These are phyloP conservation scores for Quercus gilva DNA, from an alignment of 306 rosid species.

Conservation along the genomic window DNA sequence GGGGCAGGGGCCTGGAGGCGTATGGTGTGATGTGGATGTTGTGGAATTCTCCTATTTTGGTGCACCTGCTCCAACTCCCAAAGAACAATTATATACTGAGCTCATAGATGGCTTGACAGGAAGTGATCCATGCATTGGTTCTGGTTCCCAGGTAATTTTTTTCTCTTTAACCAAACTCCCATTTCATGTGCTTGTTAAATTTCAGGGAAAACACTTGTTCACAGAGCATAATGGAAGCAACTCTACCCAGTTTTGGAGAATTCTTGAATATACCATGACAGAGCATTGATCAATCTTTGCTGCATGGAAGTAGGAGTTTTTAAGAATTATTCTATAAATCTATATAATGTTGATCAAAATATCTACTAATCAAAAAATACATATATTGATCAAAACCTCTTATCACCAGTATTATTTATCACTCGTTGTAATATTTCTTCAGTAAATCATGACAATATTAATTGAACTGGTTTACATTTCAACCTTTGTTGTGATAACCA, in stretches of 20 bases:
- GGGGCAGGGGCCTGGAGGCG: constrained; percentile 98
- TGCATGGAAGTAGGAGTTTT: neutral
- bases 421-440: too few species aligned
- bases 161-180: constrained; percentile 15
- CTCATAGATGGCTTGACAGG: constrained; percentile 95
- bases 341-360: too few species aligned
- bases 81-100: constrained; percentile 86
- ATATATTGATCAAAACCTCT: too few species aligned
- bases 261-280: neutral
- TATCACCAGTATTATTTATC: too few species aligned
- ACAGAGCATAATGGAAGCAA: neutral
- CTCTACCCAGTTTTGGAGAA: neutral
- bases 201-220: neutral
- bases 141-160: constrained; percentile 93
- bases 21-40: constrained; percentile 99
- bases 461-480: too few species aligned
- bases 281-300: neutral
- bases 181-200: constrained; percentile 14
- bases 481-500: too few species aligned
- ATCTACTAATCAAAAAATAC: too few species aligned
- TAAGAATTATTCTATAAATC: neutral
- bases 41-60: constrained; percentile 96
- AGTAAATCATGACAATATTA: too few species aligned
- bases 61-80: constrained; percentile 89
- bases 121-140: constrained; percentile 77